Evolutionary conservation across 2,329 filamentous ascomycete species (phyloP).

Genomic region (Xylariomycetidae sp.): DNA sequence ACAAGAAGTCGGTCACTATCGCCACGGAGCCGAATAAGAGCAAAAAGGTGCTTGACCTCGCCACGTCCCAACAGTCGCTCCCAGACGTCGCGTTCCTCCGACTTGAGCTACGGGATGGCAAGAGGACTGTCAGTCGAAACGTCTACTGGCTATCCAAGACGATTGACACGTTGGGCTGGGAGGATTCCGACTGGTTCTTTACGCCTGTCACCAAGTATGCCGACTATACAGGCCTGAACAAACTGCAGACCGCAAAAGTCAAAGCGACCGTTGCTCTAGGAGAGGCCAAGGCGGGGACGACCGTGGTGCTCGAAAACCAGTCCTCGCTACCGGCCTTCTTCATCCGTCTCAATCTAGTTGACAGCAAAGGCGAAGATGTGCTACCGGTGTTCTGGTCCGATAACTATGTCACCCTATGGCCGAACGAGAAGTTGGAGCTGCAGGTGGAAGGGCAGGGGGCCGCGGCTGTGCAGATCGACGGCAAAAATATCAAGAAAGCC

Average conservation of each 20-base stretch:
- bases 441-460: conserved; percentile 23
- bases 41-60: conserved; percentile 28
- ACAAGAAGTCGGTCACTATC: conserved; percentile 23
- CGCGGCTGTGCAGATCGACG: conserved; percentile 21
- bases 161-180: conserved; percentile 48
- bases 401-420: conserved; percentile 58
- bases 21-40: conserved; percentile 40
- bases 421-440: conserved; percentile 42
- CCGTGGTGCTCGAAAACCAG: conserved; percentile 44
- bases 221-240: conserved; percentile 39
- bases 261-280: conserved; percentile 17
- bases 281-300: conserved; percentile 3
- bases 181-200: conserved; percentile 50
- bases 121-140: conserved; percentile 43
- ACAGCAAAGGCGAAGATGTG: conserved; percentile 37
- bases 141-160: conserved; percentile 51
- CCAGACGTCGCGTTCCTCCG: conserved; percentile 44
- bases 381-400: conserved; percentile 52
- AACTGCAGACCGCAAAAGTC: conserved; percentile 32
- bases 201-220: conserved; percentile 50
- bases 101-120: conserved; percentile 35
- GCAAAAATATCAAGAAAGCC: conserved; percentile 18
- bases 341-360: conserved; percentile 43
- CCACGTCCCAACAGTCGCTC: conserved; percentile 25
- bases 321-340: conserved; percentile 52